Conservation (phyloP, 345 rosid genomes). For the Eucalyptus microcorys region DNA sequence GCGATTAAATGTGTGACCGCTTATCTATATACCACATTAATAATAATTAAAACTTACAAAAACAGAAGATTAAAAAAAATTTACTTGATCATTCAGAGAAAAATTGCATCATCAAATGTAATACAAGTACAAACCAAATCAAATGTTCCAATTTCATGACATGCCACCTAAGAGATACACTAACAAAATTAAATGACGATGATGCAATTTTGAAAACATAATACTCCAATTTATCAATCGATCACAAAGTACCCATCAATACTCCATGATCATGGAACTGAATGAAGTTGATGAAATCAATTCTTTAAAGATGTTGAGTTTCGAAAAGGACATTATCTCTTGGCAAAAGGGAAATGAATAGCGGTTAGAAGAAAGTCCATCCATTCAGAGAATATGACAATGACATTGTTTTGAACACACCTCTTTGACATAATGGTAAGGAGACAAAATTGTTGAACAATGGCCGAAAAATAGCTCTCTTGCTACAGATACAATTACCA, state of each 20-base stretch:
- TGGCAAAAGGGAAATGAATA: not conserved
- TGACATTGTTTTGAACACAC: not conserved
- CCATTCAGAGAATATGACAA: not conserved
- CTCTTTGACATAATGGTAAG: not conserved
- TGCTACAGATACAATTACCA: no score
- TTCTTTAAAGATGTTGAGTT: no score
- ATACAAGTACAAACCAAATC: no score
- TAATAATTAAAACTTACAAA: not conserved
- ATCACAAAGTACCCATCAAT: not conserved
- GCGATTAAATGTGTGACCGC: not conserved
- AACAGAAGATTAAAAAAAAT: rapidly evolving
- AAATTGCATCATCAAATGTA: not conserved
- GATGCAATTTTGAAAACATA: no score
- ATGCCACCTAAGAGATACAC: no score
- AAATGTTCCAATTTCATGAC: no score
- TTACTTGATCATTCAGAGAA: not conserved
- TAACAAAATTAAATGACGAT: no score
- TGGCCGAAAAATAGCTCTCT: no score
- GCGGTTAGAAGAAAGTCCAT: not conserved
- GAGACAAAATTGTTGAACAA: not conserved
- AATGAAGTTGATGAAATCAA: not conserved
- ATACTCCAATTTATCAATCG: no score
- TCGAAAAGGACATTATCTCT: not conserved
- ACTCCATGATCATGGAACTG: not conserved
- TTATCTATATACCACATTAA: not conserved